Evolutionary conservation across 495 filamentous ascomycete species (phyloP).

Genomic region (Penicillium dipodomyicola): DNA sequence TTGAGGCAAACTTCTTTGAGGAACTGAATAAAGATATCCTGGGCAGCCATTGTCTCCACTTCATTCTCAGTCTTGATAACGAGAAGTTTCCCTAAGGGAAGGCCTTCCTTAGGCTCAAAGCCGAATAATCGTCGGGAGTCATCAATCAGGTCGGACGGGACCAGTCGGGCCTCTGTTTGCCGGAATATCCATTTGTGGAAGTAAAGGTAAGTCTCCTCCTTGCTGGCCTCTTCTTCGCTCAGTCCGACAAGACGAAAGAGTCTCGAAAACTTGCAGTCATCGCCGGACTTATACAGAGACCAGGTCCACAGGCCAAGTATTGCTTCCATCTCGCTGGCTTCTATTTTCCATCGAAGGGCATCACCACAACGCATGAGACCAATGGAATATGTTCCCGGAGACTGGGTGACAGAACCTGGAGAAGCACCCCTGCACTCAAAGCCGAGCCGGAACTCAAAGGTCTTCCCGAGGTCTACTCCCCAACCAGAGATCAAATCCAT

Average conservation of each 20-base stretch:
- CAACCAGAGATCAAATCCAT: constrained; percentile 36
- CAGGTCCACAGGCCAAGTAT: constrained; percentile 37
- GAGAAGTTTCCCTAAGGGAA: constrained; percentile 22
- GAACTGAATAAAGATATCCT: constrained; percentile 41
- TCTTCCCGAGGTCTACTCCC: constrained; percentile 20
- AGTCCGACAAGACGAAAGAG: constrained; percentile 34
- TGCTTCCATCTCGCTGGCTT: constrained; percentile 33
- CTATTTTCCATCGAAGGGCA: constrained; percentile 29
- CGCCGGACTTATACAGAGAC: constrained; percentile 30
- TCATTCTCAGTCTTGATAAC: constrained; percentile 25
- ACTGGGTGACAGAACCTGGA: neutral
- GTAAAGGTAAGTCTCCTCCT: constrained; percentile 27
- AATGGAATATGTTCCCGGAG: constrained; percentile 20
- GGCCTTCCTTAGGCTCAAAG: constrained; percentile 8
- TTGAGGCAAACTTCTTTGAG: constrained; percentile 17
- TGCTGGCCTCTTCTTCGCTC: constrained; percentile 19
- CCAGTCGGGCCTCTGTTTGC: constrained; percentile 29
- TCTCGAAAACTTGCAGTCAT: constrained; percentile 12
- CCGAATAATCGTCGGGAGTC: constrained; percentile 28
- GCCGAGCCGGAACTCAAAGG: constrained; percentile 23
- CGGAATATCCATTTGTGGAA: constrained; percentile 45
- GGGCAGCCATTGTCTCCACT: constrained; percentile 35
- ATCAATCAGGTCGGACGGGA: constrained; percentile 23
- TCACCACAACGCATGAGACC: constrained; percentile 24
- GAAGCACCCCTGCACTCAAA: constrained; percentile 19